These are phyloP conservation scores for Tritrichomonas foetus DNA, from an alignment of 208 protist species.

Conservation along the genomic window DNA sequence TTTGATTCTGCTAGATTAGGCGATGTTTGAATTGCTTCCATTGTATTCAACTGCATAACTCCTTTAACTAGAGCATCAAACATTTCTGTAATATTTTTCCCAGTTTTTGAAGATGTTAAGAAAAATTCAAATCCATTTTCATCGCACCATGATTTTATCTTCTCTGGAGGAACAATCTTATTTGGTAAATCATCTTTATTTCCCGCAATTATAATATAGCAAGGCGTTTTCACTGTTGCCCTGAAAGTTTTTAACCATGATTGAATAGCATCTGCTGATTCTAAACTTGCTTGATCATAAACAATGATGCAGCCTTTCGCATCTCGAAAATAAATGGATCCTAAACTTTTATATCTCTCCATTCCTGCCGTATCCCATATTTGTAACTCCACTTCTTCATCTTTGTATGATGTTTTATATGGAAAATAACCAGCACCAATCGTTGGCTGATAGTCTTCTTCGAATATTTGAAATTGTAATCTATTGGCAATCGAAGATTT, in stretches of 20 bases:
- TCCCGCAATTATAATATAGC: background rate
- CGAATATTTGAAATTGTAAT: background rate
- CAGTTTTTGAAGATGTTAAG: background rate
- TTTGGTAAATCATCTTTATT: background rate
- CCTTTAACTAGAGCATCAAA: background rate
- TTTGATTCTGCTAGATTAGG: no score
- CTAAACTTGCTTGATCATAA: background rate
- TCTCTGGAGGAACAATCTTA: no score
- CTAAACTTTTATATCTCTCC: background rate
- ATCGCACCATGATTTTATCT: background rate
- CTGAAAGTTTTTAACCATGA: background rate
- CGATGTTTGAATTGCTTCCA: no score
- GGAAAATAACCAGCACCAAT: background rate
- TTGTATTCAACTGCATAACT: no score
- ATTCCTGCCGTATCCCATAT: slow-evolving; percentile 22
- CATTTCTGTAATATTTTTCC: background rate
- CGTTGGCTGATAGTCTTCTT: background rate
- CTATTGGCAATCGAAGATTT: background rate
- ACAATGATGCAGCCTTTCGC: background rate
- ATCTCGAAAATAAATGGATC: background rate
- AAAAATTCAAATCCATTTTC: background rate
- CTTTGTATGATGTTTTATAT: background rate
- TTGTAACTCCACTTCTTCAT: background rate
- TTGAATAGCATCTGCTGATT: background rate
- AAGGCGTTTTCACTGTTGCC: no score